A percentile compares a stretch with the other conserved stretches of the same genome.
These are phyloP conservation scores for Aureobasidium sp. DNA, from an alignment of 2,329 filamentous ascomycete species.

Conservation along the genomic window DNA sequence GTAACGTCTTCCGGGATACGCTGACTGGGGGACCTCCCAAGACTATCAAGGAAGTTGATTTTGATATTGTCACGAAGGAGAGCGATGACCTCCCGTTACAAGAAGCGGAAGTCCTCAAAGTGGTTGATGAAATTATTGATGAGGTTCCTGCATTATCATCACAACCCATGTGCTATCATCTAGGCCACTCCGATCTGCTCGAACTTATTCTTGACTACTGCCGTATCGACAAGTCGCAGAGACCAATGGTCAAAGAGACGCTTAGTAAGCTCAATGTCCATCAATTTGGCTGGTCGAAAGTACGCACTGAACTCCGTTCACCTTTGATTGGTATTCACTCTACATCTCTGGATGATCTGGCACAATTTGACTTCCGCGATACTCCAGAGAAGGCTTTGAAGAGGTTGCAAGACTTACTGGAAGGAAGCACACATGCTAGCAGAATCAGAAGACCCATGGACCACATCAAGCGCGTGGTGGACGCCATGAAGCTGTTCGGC, in stretches of 20 bases:
- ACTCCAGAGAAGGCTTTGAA: constrained; percentile 67
- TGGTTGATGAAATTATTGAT: constrained; percentile 81
- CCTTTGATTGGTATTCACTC: constrained; percentile 74
- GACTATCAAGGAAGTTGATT: constrained; percentile 84
- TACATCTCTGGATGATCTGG: constrained; percentile 83
- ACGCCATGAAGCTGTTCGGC: constrained; percentile 68
- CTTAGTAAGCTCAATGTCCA: constrained; percentile 82
- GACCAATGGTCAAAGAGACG: constrained; percentile 69
- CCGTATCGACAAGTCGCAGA: constrained; percentile 62
- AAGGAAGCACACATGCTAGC: constrained; percentile 29
- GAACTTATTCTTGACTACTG: constrained; percentile 88
- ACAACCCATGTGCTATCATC: constrained; percentile 74
- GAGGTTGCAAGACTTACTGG: constrained; percentile 50
- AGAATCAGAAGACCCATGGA: constrained; percentile 40
- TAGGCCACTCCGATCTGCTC: constrained; percentile 82
- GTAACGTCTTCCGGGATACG: constrained; percentile 75
- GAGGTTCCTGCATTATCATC: constrained; percentile 66
- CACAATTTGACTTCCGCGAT: constrained; percentile 82
- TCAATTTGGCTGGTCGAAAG: constrained; percentile 73
- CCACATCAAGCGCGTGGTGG: constrained; percentile 70
- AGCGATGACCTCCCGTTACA: constrained; percentile 78
- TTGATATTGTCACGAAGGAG: constrained; percentile 77
- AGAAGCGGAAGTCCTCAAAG: constrained; percentile 89
- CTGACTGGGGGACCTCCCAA: constrained; percentile 72
- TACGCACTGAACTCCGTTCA: constrained; percentile 74